Evolutionary conservation across 495 filamentous ascomycete genomes (phyloP).

Genomic region (Podospora australis): DNA sequence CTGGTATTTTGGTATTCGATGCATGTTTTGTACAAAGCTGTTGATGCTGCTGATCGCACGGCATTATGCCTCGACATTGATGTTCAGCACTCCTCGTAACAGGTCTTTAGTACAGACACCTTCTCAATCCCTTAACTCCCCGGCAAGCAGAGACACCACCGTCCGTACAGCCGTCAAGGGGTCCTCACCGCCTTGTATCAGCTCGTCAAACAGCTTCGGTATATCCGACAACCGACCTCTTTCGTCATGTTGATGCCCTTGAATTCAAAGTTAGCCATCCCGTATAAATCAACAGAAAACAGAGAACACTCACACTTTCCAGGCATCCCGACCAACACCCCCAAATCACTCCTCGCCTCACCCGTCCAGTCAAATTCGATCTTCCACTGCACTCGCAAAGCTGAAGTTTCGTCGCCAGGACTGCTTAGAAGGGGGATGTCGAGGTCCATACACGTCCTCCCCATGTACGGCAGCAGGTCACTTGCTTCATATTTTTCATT

Average conservation of each 20-base stretch:
- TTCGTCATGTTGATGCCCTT: conserved; percentile 48
- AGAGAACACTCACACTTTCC: conserved; percentile 43
- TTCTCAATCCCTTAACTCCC: conserved; percentile 20
- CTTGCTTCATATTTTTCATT: conserved; percentile 7
- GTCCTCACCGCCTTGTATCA: conserved; percentile 43
- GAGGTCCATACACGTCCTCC: conserved; percentile 36
- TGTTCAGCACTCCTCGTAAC: background rate
- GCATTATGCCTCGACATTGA: no score
- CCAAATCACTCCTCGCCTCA: conserved; percentile 49
- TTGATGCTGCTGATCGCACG: no score
- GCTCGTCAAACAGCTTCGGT: conserved; percentile 44
- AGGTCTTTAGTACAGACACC: background rate
- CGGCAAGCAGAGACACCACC: conserved; percentile 45
- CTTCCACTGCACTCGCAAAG: conserved; percentile 45
- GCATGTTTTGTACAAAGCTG: no score
- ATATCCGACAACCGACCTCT: conserved; percentile 42
- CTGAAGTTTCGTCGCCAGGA: conserved; percentile 16
- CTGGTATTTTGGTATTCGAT: no score
- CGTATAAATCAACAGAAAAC: background rate
- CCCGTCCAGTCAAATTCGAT: conserved; percentile 60
- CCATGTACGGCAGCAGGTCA: conserved; percentile 36
- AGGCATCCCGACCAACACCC: conserved; percentile 40
- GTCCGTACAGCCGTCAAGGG: conserved; percentile 46
- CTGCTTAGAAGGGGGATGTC: conserved; percentile 21
- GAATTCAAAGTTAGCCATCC: conserved; percentile 16